phyloP scores from a whole-genome alignment of 345 rosid species.

The Erucastrum elatum region DNA sequence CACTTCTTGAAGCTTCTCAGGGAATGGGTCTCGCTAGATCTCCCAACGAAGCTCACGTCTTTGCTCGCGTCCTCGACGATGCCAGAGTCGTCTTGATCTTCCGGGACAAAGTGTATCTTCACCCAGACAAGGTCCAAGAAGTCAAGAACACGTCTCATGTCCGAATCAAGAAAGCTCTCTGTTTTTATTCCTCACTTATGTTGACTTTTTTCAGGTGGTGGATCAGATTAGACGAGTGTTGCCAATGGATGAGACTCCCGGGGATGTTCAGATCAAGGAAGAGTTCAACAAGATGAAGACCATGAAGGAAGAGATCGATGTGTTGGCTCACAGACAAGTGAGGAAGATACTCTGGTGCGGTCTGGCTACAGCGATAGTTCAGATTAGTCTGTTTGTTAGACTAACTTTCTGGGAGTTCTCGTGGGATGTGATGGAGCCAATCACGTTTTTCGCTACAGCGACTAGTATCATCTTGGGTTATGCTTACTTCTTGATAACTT shows the following conservation, averaged over 20 bases:
- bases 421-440: neutral
- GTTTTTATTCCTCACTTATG: too few relatives aligned
- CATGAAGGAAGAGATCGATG: slow-evolving; percentile 83
- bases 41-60: slow-evolving; percentile 66
- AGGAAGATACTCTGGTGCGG: slow-evolving; percentile 76
- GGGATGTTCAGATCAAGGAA: slow-evolving; percentile 67
- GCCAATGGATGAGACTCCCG: slow-evolving; percentile 64
- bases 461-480: slow-evolving; percentile 76
- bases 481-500: slow-evolving; percentile 68
- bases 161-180: too few relatives aligned
- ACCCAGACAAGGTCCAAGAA: slow-evolving; percentile 75
- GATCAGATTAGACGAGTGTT: slow-evolving; percentile 77
- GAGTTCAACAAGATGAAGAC: slow-evolving; percentile 61
- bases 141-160: neutral
- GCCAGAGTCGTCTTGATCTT: slow-evolving; percentile 85
- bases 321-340: slow-evolving; percentile 82
- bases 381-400: slow-evolving; percentile 71
- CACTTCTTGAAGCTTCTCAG: slow-evolving; percentile 63
- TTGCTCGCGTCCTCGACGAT: slow-evolving; percentile 81
- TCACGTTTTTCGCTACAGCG: slow-evolving; percentile 53
- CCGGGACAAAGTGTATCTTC: slow-evolving; percentile 82
- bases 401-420: slow-evolving; percentile 88
- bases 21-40: slow-evolving; percentile 73
- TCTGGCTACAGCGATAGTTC: slow-evolving; percentile 58
- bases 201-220: slow-evolving; percentile 56